Percentiles rank a stretch among this genome's conserved stretches.
These are phyloP conservation scores for Colletotrichum acutatum DNA, from an alignment of 2,329 filamentous ascomycete species.

Conservation along the genomic window DNA sequence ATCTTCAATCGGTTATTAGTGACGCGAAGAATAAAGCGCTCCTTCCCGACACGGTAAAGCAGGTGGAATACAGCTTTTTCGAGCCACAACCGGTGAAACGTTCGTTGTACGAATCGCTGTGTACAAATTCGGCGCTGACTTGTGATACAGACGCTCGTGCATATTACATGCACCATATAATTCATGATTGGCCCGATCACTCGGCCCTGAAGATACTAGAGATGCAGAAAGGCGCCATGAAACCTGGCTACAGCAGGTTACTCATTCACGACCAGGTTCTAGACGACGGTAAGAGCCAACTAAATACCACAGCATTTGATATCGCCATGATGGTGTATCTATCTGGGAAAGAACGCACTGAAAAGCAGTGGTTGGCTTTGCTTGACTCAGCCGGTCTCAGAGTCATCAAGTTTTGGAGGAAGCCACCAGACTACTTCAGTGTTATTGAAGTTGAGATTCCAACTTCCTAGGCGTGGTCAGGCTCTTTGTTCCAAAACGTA, in stretches of 20 bases:
- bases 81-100: conserved; percentile 46
- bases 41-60: conserved; percentile 1
- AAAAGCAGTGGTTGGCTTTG: conserved; percentile 25
- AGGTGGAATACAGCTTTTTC: conserved; percentile 51
- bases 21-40: background rate
- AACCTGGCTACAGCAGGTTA: conserved; percentile 51
- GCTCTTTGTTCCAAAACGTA: background rate
- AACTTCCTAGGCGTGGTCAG: background rate
- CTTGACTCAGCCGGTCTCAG: conserved; percentile 15
- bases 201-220: conserved; percentile 52
- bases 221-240: conserved; percentile 55
- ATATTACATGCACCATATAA: conserved; percentile 63
- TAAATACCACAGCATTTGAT: background rate
- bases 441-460: conserved; percentile 17
- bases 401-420: conserved; percentile 23
- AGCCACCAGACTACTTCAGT: conserved; percentile 1
- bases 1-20: conserved; percentile 9
- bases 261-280: conserved; percentile 52
- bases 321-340: conserved; percentile 16
- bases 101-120: background rate
- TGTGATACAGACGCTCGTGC: conserved; percentile 50
- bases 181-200: conserved; percentile 66
- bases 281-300: conserved; percentile 39
- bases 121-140: background rate
- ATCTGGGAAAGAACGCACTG: conserved; percentile 6